These are phyloP conservation scores for Centaurea solstitialis DNA, from an alignment of 129 eudicot species.

Conservation along the genomic window DNA sequence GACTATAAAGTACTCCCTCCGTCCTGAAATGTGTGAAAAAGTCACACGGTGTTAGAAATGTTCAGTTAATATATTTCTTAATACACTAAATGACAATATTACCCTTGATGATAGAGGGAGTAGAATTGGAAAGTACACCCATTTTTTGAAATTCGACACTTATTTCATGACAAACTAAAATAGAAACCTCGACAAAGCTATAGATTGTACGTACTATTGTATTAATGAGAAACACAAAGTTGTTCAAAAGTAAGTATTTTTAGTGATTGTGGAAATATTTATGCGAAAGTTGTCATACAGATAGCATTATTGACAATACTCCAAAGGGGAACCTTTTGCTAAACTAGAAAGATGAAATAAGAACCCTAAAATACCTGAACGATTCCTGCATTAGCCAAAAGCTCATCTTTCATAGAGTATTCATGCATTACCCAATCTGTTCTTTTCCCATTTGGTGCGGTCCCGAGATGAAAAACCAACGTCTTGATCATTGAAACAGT, in stretches of 20 bases:
- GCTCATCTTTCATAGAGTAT: conserved; percentile 49
- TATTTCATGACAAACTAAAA: too few species aligned
- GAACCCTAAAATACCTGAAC: conserved; percentile 46
- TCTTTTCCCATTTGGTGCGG: conserved; percentile 64
- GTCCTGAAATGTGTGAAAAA: neutral
- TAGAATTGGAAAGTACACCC: neutral
- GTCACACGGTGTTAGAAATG: neutral
- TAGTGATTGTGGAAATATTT: neutral
- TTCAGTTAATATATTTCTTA: too few species aligned
- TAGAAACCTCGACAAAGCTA: too few species aligned
- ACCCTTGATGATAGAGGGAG: neutral
- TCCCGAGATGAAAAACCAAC: conserved; percentile 63
- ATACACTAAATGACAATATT: neutral
- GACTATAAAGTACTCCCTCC: neutral
- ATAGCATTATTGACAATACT: neutral
- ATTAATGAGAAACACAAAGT: too few species aligned
- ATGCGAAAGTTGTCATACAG: neutral
- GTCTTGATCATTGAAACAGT: conserved; percentile 67
- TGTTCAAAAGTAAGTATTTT: too few species aligned
- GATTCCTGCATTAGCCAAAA: conserved; percentile 45
- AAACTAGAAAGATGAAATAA: neutral
- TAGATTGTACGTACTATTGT: too few species aligned
- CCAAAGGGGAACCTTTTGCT: neutral
- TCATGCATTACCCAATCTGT: conserved; percentile 91
- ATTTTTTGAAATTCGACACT: too few species aligned